Percentiles rank a stretch among this genome's conserved stretches.
These are phyloP conservation scores for Pleurotus pulmonarius DNA, from an alignment of 768 basidiomycete species.

Conservation along the genomic window DNA sequence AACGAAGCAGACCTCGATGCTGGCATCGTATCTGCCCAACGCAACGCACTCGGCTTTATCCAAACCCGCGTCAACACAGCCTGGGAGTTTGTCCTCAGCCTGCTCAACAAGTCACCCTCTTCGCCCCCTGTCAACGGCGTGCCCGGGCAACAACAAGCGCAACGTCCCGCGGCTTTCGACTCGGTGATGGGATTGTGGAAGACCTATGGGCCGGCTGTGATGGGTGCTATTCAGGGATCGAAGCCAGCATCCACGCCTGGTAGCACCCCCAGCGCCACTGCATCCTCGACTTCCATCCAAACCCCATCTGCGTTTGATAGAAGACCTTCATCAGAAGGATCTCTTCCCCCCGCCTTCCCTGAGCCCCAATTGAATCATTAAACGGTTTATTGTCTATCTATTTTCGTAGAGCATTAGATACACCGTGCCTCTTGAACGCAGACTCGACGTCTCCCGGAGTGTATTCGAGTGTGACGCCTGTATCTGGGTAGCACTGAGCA, in stretches of 20 bases:
- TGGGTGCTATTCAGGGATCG: conserved; percentile 25
- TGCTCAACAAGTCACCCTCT: conserved; percentile 36
- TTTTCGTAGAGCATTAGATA: not conserved
- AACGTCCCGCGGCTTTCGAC: conserved; percentile 17
- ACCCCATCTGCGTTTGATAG: not conserved
- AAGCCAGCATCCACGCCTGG: conserved; percentile 5
- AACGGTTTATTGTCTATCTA: conserved; percentile 1
- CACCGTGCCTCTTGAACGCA: conserved; percentile 60
- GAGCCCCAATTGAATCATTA: conserved; percentile 28
- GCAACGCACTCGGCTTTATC: conserved; percentile 50
- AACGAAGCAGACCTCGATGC: conserved; percentile 63
- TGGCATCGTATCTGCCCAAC: conserved; percentile 50
- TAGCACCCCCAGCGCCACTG: conserved; percentile 11
- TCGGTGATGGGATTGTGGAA: conserved; percentile 35
- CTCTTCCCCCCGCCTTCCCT: conserved; percentile 33
- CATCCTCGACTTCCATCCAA: conserved; percentile 17
- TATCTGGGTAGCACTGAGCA: conserved; percentile 74
- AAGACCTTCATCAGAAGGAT: conserved; percentile 4
- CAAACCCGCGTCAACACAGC: conserved; percentile 46
- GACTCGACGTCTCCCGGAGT: conserved; percentile 69
- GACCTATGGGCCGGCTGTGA: conserved; percentile 34
- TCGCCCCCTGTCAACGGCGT: conserved; percentile 16
- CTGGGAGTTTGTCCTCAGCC: conserved; percentile 42
- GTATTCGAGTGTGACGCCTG: conserved; percentile 72
- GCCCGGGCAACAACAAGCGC: conserved; percentile 17